phyloP scores from a whole-genome alignment of 306 rosid genomes.

The Gastrolobium bilobum region DNA sequence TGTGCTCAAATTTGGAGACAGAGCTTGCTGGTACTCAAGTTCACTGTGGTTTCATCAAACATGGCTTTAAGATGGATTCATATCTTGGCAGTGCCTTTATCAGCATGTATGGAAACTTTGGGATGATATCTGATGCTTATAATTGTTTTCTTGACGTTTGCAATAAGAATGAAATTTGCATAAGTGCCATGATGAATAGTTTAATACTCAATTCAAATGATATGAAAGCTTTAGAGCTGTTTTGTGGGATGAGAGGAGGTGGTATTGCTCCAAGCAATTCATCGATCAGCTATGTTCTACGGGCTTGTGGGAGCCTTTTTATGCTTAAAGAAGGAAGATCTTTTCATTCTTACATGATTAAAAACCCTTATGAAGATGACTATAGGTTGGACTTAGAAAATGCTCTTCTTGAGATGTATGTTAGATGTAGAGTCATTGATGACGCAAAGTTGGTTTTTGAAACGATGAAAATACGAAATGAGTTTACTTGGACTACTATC shows the following conservation, averaged over 20 bases:
- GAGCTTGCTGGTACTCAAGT: slow-evolving; percentile 48
- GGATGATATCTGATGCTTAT: slow-evolving; percentile 53
- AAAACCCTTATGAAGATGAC: slow-evolving; percentile 45
- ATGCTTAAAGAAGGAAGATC: slow-evolving; percentile 55
- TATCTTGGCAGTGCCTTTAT: slow-evolving; percentile 59
- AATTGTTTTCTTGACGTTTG: slow-evolving; percentile 53
- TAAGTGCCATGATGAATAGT: slow-evolving; percentile 51
- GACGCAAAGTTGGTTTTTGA: slow-evolving; percentile 50
- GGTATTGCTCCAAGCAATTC: slow-evolving; percentile 46
- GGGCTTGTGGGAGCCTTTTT: slow-evolving; percentile 52
- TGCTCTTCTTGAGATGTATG: slow-evolving; percentile 61
- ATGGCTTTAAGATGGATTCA: slow-evolving; percentile 55
- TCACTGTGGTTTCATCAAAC: slow-evolving; percentile 56
- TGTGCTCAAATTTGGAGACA: slow-evolving; percentile 53
- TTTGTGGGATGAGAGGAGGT: slow-evolving; percentile 47
- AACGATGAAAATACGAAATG: slow-evolving; percentile 49
- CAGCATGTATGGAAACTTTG: slow-evolving; percentile 58
- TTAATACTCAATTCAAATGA: slow-evolving; percentile 50
- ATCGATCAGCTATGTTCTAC: slow-evolving; percentile 50
- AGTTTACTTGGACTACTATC: slow-evolving; percentile 59
- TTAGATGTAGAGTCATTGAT: slow-evolving; percentile 48
- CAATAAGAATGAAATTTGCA: slow-evolving; percentile 54
- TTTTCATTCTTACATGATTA: slow-evolving; percentile 50
- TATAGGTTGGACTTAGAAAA: slow-evolving; percentile 50
- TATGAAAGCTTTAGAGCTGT: slow-evolving; percentile 50